Evolutionary conservation across 176 grass and related monocot species (phyloP).

Genomic region (Cenchrus purpureus): DNA sequence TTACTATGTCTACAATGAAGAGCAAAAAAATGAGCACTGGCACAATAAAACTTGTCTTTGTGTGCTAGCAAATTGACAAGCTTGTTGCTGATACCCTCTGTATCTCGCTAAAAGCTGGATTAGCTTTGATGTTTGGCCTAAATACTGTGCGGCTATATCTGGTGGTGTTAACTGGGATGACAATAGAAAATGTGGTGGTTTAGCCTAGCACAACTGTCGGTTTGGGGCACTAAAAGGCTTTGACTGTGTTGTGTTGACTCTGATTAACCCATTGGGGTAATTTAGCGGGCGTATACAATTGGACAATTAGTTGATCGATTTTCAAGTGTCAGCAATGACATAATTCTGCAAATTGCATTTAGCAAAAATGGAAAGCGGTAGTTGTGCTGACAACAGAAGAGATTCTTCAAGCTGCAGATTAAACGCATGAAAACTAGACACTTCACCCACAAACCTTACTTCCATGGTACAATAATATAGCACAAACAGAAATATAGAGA

Average conservation of each 20-base stretch:
- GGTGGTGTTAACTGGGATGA: not conserved
- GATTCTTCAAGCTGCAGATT: not conserved
- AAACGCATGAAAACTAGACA: not conserved
- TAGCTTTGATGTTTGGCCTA: not conserved
- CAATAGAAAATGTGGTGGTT: not conserved
- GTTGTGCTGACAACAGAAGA: not conserved
- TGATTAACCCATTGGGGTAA: not conserved
- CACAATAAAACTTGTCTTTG: not conserved
- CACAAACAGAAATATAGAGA: not conserved
- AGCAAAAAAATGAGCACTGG: not conserved
- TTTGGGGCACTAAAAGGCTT: not conserved
- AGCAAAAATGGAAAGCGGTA: slow-evolving; percentile 3
- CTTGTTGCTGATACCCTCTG: not conserved
- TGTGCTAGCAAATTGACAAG: not conserved
- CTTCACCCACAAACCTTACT: not conserved
- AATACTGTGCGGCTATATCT: not conserved
- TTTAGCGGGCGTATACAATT: not conserved
- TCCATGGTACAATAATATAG: slow-evolving; percentile 10
- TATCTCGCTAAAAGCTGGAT: not conserved
- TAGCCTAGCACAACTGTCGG: not conserved
- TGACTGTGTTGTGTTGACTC: not conserved
- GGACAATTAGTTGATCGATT: not conserved
- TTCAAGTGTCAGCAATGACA: not conserved
- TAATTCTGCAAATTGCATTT: not conserved
- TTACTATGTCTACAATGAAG: slow-evolving; percentile 9